These are phyloP conservation scores for Pseudohalonectria lignicola DNA, from an alignment of 2,329 filamentous ascomycete genomes.

Conservation along the genomic window DNA sequence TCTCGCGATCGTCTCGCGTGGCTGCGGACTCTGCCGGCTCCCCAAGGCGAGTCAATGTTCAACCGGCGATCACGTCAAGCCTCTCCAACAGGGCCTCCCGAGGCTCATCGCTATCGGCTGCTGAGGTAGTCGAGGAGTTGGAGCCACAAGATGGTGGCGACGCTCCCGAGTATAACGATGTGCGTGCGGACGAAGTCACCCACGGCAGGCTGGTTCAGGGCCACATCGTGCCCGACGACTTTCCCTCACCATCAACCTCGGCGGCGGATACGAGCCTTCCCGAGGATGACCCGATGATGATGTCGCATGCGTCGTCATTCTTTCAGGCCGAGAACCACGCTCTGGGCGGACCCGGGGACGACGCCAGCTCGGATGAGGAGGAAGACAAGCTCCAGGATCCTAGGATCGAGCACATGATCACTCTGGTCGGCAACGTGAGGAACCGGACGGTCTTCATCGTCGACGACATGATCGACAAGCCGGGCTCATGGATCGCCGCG, in stretches of 20 bases:
- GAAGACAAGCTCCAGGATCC: conserved; percentile 78
- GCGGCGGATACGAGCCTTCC: conserved; percentile 53
- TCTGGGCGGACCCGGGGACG: conserved; percentile 77
- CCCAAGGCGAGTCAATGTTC: not conserved
- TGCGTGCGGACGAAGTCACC: conserved; percentile 79
- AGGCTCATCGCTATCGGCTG: not conserved
- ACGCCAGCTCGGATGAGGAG: conserved; percentile 78
- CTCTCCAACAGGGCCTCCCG: not conserved
- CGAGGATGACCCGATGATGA: conserved; percentile 72
- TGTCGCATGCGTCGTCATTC: conserved; percentile 69
- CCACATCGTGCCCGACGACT: conserved; percentile 91
- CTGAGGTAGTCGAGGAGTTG: not conserved
- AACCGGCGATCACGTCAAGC: not conserved
- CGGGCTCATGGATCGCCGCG: conserved; percentile 91
- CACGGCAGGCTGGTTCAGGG: conserved; percentile 86
- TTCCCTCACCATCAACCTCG: conserved; percentile 65
- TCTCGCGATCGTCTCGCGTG: not conserved
- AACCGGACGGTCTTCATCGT: conserved; percentile 86
- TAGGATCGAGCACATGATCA: conserved; percentile 87
- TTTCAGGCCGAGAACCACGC: conserved; percentile 61
- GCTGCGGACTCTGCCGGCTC: not conserved
- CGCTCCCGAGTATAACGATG: conserved; percentile 50
- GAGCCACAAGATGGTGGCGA: not conserved
- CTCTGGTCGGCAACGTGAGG: conserved; percentile 89
- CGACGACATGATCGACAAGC: conserved; percentile 98